Base-by-base conservation (phyloP, 176 grass and related monocot species). In the Zoysia japonica region DNA sequence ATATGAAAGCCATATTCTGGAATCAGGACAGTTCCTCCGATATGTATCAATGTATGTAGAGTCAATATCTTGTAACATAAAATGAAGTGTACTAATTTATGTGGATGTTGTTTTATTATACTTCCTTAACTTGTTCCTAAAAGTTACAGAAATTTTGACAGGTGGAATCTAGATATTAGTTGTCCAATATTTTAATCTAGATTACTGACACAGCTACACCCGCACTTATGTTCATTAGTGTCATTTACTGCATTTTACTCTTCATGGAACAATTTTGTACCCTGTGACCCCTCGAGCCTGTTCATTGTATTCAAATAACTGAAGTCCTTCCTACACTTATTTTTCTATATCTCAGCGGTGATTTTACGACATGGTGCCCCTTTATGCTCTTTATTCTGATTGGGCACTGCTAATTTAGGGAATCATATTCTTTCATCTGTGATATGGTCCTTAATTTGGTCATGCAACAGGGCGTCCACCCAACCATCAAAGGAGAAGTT, bases 401-500 rank as follows among this genome's bases (percentile, higher is more conserved):
- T 40, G 11, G 37, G 13, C 39, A 50, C 61, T 45, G 4, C 50
- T 88, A 63, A 46, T 82, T 9, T 75, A 67, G 7, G 49, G 15
- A 49, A 52, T 67, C 20, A 64, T 39, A 35, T 39, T 54, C 15
- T 53, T 11, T 80, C 37, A 70, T 36, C 28, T 39, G 63, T 53
- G 44, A n/a, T 43, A 13, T 28, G 38, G 3, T 88, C 28, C 49
- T 75, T 47, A 5, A 82, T 72, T 83, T 76, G 68, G 72, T 68
- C 78, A 75, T 75, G 17, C 82, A 6, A 56, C 83, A 98, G 96
- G 95, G 96, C 28, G 54, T 91, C 72, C 96, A 98, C 72, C 89
- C 96, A 67, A 76, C 72, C 46, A 92, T 98, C 48, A 98, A 98
- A 89, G 96, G 96, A 89, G 92, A 67, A 72, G 92, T 98, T 51